Base-by-base conservation (phyloP, 2,329 filamentous ascomycete species). In the Curvularia lunata region DNA sequence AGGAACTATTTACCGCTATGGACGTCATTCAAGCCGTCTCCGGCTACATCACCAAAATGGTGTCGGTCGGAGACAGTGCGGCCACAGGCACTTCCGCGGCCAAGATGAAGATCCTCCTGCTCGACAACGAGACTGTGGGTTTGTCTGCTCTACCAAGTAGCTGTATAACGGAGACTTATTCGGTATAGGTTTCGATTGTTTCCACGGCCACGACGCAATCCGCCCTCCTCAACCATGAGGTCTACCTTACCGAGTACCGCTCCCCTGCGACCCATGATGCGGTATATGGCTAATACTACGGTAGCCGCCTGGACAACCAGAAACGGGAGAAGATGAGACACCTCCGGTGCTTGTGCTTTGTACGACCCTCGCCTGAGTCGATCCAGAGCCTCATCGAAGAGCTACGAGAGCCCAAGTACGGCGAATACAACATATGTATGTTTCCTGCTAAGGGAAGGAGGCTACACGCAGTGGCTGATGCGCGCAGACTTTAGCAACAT, bases 281-380 rank as follows among this genome's bases (percentile, higher is more conserved):
- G 38, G 30, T 45, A 38, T 48, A 47, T 63, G 38, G 52, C 68
- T 77, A 61, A 77, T 58, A 28, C 32, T 5, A 10, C 42, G 41
- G 38, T 48, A 83, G 81, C 78, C 92, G 95, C 58, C 82, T 99
- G 56, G 95, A 98, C 75, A 98, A 97, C 69, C 82, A 86, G 58
- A 88, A 88, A 62, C 87, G 95, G 47, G 96, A 99, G 80, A 97
- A 96, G 83, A 98, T 99, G 95, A 90, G 95, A 61, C 95, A 99
- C 81, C 84, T 99, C 51, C 88, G 92, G 51, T 99, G 95, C 76
- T 81, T 98, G 27, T 97, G 92, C 75, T 94, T 99, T 67, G 86
- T 99, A 47, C 89, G 96, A 40, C 95, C 95, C 7, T 97, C 94
- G 0, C 85, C 94, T 12, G 92, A 96, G 67, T 96, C 94, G 5